These are phyloP conservation scores for Calocera viscosa DNA, from an alignment of 768 basidiomycete genomes.

Conservation along the genomic window DNA sequence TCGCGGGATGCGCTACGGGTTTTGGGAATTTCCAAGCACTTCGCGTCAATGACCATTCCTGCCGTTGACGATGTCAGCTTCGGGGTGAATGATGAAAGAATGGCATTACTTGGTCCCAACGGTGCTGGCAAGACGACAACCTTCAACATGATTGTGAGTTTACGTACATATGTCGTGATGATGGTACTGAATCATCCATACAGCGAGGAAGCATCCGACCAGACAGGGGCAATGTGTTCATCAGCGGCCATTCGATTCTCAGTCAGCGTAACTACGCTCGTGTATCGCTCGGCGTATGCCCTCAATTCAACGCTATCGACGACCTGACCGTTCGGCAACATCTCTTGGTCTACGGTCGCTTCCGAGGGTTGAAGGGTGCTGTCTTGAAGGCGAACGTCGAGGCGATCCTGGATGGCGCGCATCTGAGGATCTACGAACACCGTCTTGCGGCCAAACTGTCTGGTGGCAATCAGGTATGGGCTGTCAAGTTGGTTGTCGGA, in stretches of 20 bases:
- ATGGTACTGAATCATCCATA: too few species aligned
- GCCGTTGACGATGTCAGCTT: conserved; percentile 67
- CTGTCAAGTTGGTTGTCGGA: not conserved
- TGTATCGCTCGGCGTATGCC: conserved; percentile 64
- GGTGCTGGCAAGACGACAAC: conserved; percentile 76
- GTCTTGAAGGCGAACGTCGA: conserved; percentile 45
- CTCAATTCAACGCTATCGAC: conserved; percentile 76
- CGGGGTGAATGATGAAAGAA: conserved; percentile 47
- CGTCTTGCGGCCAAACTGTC: conserved; percentile 61
- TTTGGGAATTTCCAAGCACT: conserved; percentile 50
- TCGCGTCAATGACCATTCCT: conserved; percentile 30
- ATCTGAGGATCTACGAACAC: conserved; percentile 35
- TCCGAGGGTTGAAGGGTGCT: conserved; percentile 52
- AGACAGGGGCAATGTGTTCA: conserved; percentile 53
- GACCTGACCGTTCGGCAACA: conserved; percentile 71
- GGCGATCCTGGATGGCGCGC: conserved; percentile 43
- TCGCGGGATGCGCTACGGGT: conserved; percentile 52
- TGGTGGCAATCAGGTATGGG: conserved; percentile 51
- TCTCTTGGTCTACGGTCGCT: conserved; percentile 51
- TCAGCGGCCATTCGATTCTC: conserved; percentile 54
- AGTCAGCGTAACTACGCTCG: conserved; percentile 51
- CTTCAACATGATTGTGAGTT: conserved; percentile 54
- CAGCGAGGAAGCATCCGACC: conserved; percentile 30
- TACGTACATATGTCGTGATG: not conserved
- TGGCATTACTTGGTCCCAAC: conserved; percentile 66